phyloP scores from a whole-genome alignment of 108 stramenopile species.

The Nitzschia sp. region DNA sequence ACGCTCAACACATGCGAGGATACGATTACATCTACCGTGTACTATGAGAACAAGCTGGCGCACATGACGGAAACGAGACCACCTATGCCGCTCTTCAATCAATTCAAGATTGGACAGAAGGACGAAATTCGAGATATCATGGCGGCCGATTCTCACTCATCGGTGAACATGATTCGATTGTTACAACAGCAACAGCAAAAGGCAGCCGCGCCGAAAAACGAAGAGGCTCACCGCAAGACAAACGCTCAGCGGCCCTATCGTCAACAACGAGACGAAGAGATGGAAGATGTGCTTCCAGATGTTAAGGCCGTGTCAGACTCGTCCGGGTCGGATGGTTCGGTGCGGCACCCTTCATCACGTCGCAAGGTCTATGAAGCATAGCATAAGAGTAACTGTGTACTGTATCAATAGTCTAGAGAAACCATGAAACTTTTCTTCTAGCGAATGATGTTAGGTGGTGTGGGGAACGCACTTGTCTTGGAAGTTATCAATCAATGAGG shows the following conservation, averaged over 20 bases:
- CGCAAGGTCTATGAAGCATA: slow-evolving; percentile 2
- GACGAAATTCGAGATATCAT: slow-evolving; percentile 42
- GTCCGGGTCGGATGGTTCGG: slow-evolving; percentile 21
- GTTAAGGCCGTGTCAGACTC: slow-evolving; percentile 35
- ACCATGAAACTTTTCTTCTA: too few relatives aligned
- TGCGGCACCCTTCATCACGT: slow-evolving; percentile 2
- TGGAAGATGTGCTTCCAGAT: slow-evolving; percentile 35
- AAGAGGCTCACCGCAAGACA: background rate
- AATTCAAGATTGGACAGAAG: slow-evolving; percentile 41
- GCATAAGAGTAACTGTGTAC: too few relatives aligned
- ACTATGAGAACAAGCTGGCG: slow-evolving; percentile 61
- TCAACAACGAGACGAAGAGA: slow-evolving; percentile 22
- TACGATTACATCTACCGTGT: slow-evolving; percentile 62
- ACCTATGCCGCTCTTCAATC: slow-evolving; percentile 62
- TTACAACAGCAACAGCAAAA: slow-evolving; percentile 27
- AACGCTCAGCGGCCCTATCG: background rate
- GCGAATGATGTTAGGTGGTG: too few relatives aligned
- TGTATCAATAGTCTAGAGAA: too few relatives aligned
- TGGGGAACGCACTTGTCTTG: too few relatives aligned
- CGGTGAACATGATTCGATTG: slow-evolving; percentile 34
- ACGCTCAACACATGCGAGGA: slow-evolving; percentile 57
- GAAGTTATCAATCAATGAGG: too few relatives aligned
- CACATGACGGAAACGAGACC: slow-evolving; percentile 59
- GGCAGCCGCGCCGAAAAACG: background rate
- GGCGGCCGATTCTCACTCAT: slow-evolving; percentile 40